Evolutionary conservation across 169 alveolate genomes (phyloP).

Genomic region (Toxoplasma gondii): DNA sequence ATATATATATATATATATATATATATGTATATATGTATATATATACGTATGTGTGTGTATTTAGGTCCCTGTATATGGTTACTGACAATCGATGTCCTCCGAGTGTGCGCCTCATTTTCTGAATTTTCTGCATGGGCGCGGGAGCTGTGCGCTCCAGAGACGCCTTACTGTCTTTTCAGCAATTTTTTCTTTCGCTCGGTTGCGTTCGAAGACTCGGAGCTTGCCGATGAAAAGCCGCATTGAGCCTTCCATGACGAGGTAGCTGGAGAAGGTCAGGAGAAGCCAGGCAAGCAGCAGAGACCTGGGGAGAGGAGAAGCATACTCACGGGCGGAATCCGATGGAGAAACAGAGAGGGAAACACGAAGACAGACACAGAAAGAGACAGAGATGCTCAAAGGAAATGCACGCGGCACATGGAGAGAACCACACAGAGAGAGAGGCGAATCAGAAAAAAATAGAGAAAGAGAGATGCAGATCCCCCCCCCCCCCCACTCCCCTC

Average conservation of each 20-base stretch:
- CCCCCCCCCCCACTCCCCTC: no score
- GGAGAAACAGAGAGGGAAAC: no score
- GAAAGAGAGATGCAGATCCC: not conserved
- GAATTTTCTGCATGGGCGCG: no score
- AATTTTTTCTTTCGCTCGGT: constrained; percentile 18
- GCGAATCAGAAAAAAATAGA: not conserved
- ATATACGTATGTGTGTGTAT: not conserved
- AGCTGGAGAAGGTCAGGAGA: not conserved
- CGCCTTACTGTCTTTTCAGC: not conserved
- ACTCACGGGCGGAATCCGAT: not conserved
- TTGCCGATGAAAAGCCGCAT: not conserved
- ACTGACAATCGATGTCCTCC: not conserved
- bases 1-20: not conserved
- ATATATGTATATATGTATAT: not conserved
- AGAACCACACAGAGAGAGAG: not conserved
- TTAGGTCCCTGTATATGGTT: no score
- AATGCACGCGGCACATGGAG: not conserved
- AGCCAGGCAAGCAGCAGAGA: not conserved
- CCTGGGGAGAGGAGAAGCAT: not conserved
- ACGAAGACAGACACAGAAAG: not conserved
- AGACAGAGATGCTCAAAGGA: not conserved
- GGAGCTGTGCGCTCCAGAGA: not conserved
- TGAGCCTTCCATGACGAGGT: not conserved
- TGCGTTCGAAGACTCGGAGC: constrained; percentile 23
- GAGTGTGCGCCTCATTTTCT: not conserved